Conservation (phyloP, 2,329 filamentous ascomycete genomes). For the Botryotinia narcissicola region DNA sequence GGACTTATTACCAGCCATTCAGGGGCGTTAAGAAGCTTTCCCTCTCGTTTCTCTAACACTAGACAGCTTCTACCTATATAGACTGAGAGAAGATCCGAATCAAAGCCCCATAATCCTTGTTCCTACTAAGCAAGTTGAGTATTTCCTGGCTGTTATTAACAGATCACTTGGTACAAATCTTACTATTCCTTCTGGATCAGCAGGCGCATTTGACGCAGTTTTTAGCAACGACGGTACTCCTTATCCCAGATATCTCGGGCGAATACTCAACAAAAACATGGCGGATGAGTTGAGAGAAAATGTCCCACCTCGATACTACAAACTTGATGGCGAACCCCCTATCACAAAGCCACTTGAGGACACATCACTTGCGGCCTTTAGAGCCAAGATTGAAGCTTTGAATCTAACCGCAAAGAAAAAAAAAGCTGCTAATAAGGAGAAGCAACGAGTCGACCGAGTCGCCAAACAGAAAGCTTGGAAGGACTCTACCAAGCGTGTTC, state of each 20-base stretch:
- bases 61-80: constrained; percentile 64
- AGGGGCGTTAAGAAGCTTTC: background rate
- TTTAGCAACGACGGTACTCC: constrained; percentile 62
- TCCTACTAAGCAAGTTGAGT: constrained; percentile 61
- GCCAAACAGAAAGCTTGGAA: constrained; percentile 52
- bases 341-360: constrained; percentile 36
- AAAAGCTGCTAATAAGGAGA: constrained; percentile 47
- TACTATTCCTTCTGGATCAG: constrained; percentile 53
- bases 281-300: constrained; percentile 28
- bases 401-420: constrained; percentile 50
- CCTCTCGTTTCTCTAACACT: background rate
- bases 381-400: constrained; percentile 52
- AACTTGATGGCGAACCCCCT: constrained; percentile 33
- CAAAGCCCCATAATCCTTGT: constrained; percentile 64
- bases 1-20: background rate
- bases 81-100: constrained; percentile 45
- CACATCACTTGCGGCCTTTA: constrained; percentile 48
- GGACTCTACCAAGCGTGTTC: constrained; percentile 59
- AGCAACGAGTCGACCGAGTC: constrained; percentile 47
- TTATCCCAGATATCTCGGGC: constrained; percentile 66
- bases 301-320: constrained; percentile 38
- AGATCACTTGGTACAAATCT: constrained; percentile 52
- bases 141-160: constrained; percentile 66
- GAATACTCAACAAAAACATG: constrained; percentile 46
- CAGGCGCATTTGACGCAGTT: constrained; percentile 55